Conservation (phyloP, 208 protist species). For the Naegleria fowleri region DNA sequence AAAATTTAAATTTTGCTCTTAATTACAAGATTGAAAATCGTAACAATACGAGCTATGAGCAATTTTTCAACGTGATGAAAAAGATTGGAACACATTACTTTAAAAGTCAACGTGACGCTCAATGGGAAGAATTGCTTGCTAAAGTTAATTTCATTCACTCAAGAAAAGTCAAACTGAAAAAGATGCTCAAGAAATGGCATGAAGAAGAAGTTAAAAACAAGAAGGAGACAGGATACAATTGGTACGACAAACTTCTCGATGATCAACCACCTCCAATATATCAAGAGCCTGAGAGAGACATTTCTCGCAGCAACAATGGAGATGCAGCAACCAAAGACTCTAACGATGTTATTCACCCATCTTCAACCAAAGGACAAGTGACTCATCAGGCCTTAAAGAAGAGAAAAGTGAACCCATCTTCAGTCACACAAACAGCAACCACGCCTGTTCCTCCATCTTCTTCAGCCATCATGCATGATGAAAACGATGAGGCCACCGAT, state of each 20-base stretch:
- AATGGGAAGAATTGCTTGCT: slow-evolving; percentile 13
- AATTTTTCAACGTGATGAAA: slow-evolving; percentile 3
- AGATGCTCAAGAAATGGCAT: slow-evolving; percentile 14
- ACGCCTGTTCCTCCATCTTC: too few relatives aligned
- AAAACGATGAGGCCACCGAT: too few relatives aligned
- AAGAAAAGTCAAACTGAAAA: slow-evolving; percentile 25
- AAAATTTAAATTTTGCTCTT: background rate
- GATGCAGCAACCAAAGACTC: too few relatives aligned
- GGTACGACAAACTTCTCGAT: background rate
- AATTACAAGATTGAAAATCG: slow-evolving; percentile 23
- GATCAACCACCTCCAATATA: background rate
- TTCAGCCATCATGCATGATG: too few relatives aligned
- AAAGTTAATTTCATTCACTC: slow-evolving; percentile 16
- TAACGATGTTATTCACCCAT: too few relatives aligned
- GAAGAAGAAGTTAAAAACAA: background rate
- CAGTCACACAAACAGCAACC: too few relatives aligned
- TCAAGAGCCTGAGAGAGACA: too few relatives aligned
- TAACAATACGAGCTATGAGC: slow-evolving; percentile 8
- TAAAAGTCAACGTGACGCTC: background rate
- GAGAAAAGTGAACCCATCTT: too few relatives aligned
- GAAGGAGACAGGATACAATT: background rate
- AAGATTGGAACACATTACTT: background rate
- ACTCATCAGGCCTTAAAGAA: too few relatives aligned
- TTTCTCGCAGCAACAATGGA: too few relatives aligned
- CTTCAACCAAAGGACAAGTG: too few relatives aligned